A percentile compares a stretch with the other conserved stretches of the same genome.
Conservation (phyloP, 495 filamentous ascomycete genomes). For the Penicillium paradoxum region DNA sequence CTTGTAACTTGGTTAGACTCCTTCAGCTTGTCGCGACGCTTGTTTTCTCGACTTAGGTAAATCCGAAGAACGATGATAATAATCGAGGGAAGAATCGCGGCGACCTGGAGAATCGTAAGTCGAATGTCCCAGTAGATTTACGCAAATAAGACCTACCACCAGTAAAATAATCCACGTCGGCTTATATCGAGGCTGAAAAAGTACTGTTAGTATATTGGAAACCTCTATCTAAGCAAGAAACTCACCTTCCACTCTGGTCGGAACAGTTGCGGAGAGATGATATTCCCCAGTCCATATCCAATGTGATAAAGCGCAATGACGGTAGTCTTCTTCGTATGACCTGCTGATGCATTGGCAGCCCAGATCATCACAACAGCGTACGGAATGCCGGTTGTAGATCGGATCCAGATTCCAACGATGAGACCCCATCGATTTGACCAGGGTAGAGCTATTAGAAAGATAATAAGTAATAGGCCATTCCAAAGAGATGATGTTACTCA, state of each 20-base stretch:
- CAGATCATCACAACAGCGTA: conserved; percentile 40
- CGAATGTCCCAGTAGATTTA: neutral
- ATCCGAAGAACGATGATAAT: conserved; percentile 24
- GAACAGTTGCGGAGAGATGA: conserved; percentile 33
- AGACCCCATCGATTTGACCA: conserved; percentile 38
- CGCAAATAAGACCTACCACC: conserved; percentile 16
- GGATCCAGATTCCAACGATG: conserved; percentile 34
- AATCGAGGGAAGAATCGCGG: conserved; percentile 23
- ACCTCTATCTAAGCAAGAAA: neutral
- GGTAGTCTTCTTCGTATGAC: conserved; percentile 38
- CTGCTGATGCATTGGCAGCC: conserved; percentile 32
- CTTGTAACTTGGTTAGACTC: conserved; percentile 15
- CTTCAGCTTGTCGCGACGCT: conserved; percentile 28
- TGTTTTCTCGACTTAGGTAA: conserved; percentile 29
- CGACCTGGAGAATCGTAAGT: conserved; percentile 17
- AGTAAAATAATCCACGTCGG: conserved; percentile 40
- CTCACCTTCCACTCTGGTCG: conserved; percentile 26
- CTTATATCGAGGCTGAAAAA: conserved; percentile 28
- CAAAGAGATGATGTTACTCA: neutral
- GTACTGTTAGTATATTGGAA: neutral
- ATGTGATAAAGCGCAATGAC: conserved; percentile 34
- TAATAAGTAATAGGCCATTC: neutral
- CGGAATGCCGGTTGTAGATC: conserved; percentile 33
- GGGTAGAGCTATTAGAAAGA: conserved; percentile 15
- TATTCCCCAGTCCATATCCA: conserved; percentile 37